Percentiles rank a stretch among this genome's conserved stretches.
Evolutionary conservation across 1,284 basidiomycete species (phyloP).

Genomic region (Ceratobasidium sp.): DNA sequence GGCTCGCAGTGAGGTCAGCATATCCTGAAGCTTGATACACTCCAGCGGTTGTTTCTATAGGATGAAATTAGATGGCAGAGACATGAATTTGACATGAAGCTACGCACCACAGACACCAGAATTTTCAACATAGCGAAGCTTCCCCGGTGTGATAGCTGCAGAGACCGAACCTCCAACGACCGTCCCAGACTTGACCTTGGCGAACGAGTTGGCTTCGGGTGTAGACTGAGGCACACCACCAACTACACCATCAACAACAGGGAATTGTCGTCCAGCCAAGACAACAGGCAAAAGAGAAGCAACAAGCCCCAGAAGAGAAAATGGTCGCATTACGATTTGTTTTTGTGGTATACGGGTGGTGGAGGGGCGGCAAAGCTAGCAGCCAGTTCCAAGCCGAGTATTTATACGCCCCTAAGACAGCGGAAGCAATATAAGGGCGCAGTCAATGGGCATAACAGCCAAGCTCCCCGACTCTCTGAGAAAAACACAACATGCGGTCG

Average conservation of each 20-base stretch:
- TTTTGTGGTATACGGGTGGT: slow-evolving; percentile 4
- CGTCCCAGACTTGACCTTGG: background rate
- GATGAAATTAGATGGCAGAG: background rate
- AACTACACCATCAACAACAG: slow-evolving; percentile 3
- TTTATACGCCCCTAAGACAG: slow-evolving; percentile 18
- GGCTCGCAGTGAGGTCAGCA: slow-evolving; percentile 66
- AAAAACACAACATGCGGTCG: background rate
- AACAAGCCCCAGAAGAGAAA: slow-evolving; percentile 12
- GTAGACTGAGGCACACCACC: slow-evolving; percentile 14
- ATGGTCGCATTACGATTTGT: slow-evolving; percentile 3
- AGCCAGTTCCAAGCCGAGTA: background rate
- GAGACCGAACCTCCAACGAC: background rate
- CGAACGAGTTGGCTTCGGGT: background rate
- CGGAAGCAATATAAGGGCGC: slow-evolving; percentile 17
- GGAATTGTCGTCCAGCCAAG: background rate
- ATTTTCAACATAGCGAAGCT: slow-evolving; percentile 65
- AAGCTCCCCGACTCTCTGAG: too few species aligned
- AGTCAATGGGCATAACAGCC: too few species aligned
- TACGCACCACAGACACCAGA: slow-evolving; percentile 69
- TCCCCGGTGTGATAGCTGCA: slow-evolving; percentile 19
- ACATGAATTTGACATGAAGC: background rate
- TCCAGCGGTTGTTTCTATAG: slow-evolving; percentile 67
- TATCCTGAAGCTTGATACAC: slow-evolving; percentile 76
- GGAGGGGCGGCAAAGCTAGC: background rate
- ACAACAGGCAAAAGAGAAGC: background rate